Percentiles rank a stretch among this genome's conserved stretches.
Evolutionary conservation across 257 asterid genomes (phyloP).

Genomic region (Petunia axillaris): DNA sequence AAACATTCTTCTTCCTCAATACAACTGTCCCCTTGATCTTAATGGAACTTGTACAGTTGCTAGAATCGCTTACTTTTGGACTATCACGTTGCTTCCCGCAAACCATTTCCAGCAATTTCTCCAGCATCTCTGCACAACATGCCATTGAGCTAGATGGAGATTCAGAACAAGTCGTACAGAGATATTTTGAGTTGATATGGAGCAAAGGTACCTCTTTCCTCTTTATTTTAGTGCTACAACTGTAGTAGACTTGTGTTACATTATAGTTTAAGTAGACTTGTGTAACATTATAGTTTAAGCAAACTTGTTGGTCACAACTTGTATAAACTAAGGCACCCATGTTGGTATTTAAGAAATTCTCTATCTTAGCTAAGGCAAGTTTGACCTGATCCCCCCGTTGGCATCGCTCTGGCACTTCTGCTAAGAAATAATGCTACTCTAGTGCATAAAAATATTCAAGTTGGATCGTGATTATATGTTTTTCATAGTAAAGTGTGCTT

Average conservation of each 20-base stretch:
- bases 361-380: neutral
- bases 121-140: conserved; percentile 27
- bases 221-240: neutral
- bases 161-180: neutral
- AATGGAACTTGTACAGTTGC: neutral
- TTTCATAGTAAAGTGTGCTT: neutral
- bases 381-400: neutral
- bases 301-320: neutral
- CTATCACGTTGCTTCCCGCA: conserved; percentile 24
- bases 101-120: conserved; percentile 22
- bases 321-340: neutral
- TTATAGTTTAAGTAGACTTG: neutral
- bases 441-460: neutral
- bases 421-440: neutral
- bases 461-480: neutral
- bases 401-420: neutral
- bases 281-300: neutral
- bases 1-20: conserved; percentile 64
- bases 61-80: neutral
- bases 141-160: conserved; percentile 6
- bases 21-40: conserved; percentile 66
- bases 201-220: neutral
- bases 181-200: neutral
- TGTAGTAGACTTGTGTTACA: neutral
- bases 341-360: neutral